These are phyloP conservation scores for Lathyrus oleraceus DNA, from an alignment of 306 rosid species.

Conservation along the genomic window DNA sequence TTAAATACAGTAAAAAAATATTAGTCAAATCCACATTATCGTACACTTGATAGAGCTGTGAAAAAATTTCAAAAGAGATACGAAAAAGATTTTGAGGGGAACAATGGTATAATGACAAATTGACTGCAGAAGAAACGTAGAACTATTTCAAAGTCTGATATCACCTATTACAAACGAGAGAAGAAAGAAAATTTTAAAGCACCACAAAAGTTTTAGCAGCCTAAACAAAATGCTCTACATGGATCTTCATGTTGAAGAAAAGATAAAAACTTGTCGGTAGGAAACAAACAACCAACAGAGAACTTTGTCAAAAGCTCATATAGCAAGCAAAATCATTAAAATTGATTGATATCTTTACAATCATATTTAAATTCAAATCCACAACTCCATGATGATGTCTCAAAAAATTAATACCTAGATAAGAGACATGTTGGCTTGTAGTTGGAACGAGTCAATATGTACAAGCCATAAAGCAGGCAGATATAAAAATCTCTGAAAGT, in stretches of 20 bases:
- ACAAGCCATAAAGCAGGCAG: conserved; percentile 16
- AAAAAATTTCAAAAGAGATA: conserved; percentile 1
- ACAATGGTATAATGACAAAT: background rate
- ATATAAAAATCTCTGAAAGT: conserved; percentile 24
- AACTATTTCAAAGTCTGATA: background rate
- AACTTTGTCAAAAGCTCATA: conserved; percentile 23
- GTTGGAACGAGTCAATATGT: conserved; percentile 15
- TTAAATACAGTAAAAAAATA: background rate
- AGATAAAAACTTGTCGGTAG: conserved; percentile 2
- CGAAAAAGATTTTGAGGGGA: conserved; percentile 7
- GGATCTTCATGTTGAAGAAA: conserved; percentile 7
- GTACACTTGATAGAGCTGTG: background rate
- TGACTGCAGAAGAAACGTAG: background rate
- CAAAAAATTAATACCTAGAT: conserved; percentile 7
- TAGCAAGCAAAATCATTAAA: conserved; percentile 13
- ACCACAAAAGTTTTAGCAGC: conserved; percentile 1
- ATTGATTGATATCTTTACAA: background rate
- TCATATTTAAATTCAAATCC: conserved; percentile 12
- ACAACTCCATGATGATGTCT: conserved; percentile 23
- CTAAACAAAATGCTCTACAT: conserved; percentile 1
- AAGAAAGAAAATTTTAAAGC: conserved; percentile 8
- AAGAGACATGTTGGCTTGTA: conserved; percentile 9
- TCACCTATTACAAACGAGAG: conserved; percentile 7
- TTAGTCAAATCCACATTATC: background rate
- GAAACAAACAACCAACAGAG: conserved; percentile 12